Evolutionary conservation across 805 yeast species (phyloP).

Genomic region (Ogataea paraovalis): DNA sequence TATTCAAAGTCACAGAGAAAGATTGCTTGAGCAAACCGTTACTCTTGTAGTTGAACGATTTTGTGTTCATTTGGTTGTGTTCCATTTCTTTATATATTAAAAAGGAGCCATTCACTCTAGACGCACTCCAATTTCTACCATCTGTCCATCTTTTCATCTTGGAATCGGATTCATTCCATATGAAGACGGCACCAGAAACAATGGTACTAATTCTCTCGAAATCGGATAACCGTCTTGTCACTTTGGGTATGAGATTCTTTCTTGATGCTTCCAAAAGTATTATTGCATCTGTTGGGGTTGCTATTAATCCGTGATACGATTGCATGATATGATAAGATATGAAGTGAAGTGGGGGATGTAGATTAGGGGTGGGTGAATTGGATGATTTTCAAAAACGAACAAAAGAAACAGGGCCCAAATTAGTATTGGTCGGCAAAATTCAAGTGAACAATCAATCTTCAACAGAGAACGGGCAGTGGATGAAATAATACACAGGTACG

Average conservation of each 20-base stretch:
- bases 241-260: conserved; percentile 50
- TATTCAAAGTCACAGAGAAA: conserved; percentile 51
- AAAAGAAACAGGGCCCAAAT: too few relatives aligned
- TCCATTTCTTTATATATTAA: conserved; percentile 63
- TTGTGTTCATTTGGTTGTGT: conserved; percentile 14
- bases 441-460: too few relatives aligned
- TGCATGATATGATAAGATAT: conserved; percentile 12
- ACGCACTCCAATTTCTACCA: conserved; percentile 69
- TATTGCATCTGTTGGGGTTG: conserved; percentile 58
- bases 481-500: too few relatives aligned
- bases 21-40: conserved; percentile 64
- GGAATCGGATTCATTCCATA: conserved; percentile 70
- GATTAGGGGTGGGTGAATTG: too few relatives aligned
- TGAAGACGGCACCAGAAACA: conserved; percentile 55
- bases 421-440: too few relatives aligned
- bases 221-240: conserved; percentile 54
- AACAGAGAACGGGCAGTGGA: too few relatives aligned
- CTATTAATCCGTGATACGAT: conserved; percentile 58
- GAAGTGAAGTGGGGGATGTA: too few relatives aligned
- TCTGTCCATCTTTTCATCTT: conserved; percentile 80
- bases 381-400: too few relatives aligned
- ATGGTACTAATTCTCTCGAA: conserved; percentile 48
- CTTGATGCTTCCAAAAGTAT: conserved; percentile 63
- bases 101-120: conserved; percentile 62
- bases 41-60: conserved; percentile 38